phyloP scores from a whole-genome alignment of 805 yeast species.

The Saccharomycopsis amapae region DNA sequence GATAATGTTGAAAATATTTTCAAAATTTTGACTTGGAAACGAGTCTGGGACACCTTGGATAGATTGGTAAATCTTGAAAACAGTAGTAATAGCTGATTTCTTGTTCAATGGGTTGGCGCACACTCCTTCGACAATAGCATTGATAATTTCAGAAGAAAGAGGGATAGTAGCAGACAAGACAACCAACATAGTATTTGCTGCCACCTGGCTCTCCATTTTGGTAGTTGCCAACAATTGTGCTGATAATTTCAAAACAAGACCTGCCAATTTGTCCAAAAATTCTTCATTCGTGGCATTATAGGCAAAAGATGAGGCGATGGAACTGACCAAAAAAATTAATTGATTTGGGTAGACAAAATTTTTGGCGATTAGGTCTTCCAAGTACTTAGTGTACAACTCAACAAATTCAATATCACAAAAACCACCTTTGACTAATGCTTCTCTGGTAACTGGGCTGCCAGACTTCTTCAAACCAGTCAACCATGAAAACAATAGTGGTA shows the following conservation, averaged over 20 bases:
- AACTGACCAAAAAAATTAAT: constrained; percentile 72
- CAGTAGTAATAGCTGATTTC: constrained; percentile 40
- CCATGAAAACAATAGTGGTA: constrained; percentile 80
- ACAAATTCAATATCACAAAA: constrained; percentile 65
- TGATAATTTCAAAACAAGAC: constrained; percentile 49
- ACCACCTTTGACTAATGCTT: constrained; percentile 57
- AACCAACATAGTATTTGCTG: constrained; percentile 76
- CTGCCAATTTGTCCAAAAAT: constrained; percentile 44
- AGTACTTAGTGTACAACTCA: constrained; percentile 46
- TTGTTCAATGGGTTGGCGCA: constrained; percentile 37
- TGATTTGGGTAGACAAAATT: constrained; percentile 58
- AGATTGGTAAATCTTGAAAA: constrained; percentile 44
- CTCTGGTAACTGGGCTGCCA: constrained; percentile 56
- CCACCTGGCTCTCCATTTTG: constrained; percentile 59
- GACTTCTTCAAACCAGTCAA: constrained; percentile 58
- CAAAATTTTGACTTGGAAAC: constrained; percentile 2
- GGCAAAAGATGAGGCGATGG: constrained; percentile 61
- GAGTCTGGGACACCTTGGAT: constrained; percentile 25
- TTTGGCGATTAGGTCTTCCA: constrained; percentile 38
- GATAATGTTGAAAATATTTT: not conserved
- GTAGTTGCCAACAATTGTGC: constrained; percentile 46
- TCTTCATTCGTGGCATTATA: constrained; percentile 37
- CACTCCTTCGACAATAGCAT: constrained; percentile 57
- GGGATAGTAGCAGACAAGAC: constrained; percentile 72
- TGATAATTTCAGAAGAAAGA: constrained; percentile 43